These are phyloP conservation scores for Sclerotinia spermophila DNA, from an alignment of 2,329 filamentous ascomycete species.

Conservation along the genomic window DNA sequence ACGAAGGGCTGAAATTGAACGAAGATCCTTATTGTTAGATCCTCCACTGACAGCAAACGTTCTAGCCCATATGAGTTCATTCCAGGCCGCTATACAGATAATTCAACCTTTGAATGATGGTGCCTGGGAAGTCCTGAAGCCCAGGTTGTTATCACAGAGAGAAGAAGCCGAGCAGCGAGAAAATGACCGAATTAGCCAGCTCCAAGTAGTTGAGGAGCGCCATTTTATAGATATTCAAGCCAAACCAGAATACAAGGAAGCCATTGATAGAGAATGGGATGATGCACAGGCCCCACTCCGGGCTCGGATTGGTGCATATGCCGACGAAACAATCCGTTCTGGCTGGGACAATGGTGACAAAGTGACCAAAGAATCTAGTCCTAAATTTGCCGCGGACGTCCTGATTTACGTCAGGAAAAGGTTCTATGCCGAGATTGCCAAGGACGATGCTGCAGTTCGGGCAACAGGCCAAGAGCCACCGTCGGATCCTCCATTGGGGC, in stretches of 20 bases:
- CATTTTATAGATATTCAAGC: constrained; percentile 36
- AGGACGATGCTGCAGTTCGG: constrained; percentile 48
- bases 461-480: constrained; percentile 45
- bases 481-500: constrained; percentile 49
- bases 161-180: constrained; percentile 59
- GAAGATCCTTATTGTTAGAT: constrained; percentile 60
- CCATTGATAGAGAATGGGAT: constrained; percentile 67
- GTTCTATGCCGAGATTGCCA: constrained; percentile 60
- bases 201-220: constrained; percentile 40
- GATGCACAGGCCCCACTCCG: constrained; percentile 65
- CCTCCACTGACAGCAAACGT: constrained; percentile 62
- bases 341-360: constrained; percentile 62
- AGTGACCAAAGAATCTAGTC: constrained; percentile 59
- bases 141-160: constrained; percentile 63
- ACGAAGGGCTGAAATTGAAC: constrained; percentile 68
- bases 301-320: constrained; percentile 60
- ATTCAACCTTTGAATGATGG: constrained; percentile 63
- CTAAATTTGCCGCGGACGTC: constrained; percentile 69
- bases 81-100: constrained; percentile 69
- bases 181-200: constrained; percentile 40
- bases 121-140: constrained; percentile 66
- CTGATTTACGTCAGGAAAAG: constrained; percentile 62
- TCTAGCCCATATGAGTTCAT: constrained; percentile 67
- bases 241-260: constrained; percentile 51
- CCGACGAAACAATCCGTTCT: constrained; percentile 65